Base-by-base conservation (phyloP, 2,329 filamentous ascomycete genomes). In the Xylariales sp. region DNA sequence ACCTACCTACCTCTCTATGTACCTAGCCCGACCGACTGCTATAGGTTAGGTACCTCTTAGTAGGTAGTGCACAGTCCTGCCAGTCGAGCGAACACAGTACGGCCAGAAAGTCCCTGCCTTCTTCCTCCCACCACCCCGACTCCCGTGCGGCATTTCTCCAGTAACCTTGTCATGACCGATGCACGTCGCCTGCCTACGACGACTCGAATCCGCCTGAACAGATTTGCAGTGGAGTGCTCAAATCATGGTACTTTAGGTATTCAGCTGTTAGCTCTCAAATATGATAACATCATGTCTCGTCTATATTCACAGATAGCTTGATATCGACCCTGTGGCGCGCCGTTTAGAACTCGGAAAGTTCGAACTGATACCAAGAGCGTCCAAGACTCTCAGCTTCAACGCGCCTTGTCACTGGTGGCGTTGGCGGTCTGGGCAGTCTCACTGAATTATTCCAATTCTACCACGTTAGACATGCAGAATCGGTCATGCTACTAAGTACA, bases 81-180 rank as follows among this genome's bases (percentile, higher is more conserved):
- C 16, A 36, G 16, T 45, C 8, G 18, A 45, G 34, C 23, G 36
- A 30, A n/a, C 60, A 63, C 43, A 41, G 60, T 63, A 52, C 23
- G 49, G 60, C 23, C 43, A 56, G 7, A 28, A 5, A 12, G n/a
- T 28, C n/a, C 23, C 23, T 23, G 23, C 23, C 23, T 23, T 23
- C 18, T 54, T 49, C 18, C 32, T 30, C 36, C 5, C 32, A 7
- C n/a, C 46, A 14, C 28, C 50, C 32, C 50, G 10, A 39, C 57
- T 59, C 50, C 63, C 57, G 28, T 65, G 63, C 63, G 63, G 63
- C 63, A 65, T 65, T 65, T 65, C 56, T 61, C 54, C 34, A 18
- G 12, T 34, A 64, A 52, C 55, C 65, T 45, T 62, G 53, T 56
- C 52, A 41, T 34, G 14, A 23, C 34, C 50, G 46, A 54, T 62